A percentile compares a stretch with the other conserved stretches of the same genome.
These are phyloP conservation scores for Xylaria telfairii DNA, from an alignment of 495 filamentous ascomycete species.

Conservation along the genomic window DNA sequence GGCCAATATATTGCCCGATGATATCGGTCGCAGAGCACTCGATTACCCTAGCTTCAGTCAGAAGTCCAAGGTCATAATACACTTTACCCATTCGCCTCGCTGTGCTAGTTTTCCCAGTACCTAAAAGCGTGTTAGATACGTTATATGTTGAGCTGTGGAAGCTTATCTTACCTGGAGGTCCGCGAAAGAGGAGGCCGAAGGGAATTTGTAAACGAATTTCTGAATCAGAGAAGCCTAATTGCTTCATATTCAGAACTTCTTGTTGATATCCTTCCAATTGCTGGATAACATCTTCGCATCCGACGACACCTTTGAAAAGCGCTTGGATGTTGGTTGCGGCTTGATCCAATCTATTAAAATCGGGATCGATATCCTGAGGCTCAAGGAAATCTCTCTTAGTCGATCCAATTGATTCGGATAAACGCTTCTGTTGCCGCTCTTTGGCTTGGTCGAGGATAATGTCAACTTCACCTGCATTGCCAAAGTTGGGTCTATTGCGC, in stretches of 20 bases:
- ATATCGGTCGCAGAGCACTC: constrained; percentile 68
- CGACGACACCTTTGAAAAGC: constrained; percentile 71
- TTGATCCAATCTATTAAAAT: constrained; percentile 63
- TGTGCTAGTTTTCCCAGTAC: constrained; percentile 78
- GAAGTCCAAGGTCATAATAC: constrained; percentile 73
- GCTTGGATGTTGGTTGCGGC: constrained; percentile 57
- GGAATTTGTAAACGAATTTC: constrained; percentile 58
- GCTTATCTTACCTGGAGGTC: constrained; percentile 41
- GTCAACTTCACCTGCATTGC: constrained; percentile 70
- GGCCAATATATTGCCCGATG: constrained; percentile 66
- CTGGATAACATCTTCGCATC: constrained; percentile 65
- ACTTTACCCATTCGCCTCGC: constrained; percentile 75
- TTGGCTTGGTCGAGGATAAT: constrained; percentile 68
- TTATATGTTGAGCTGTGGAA: constrained; percentile 30
- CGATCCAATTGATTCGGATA: constrained; percentile 35
- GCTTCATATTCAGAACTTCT: constrained; percentile 58
- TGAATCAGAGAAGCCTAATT: constrained; percentile 63
- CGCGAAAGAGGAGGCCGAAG: constrained; percentile 53
- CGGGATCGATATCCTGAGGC: constrained; percentile 70
- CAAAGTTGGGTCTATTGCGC: constrained; percentile 63
- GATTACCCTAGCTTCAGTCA: constrained; percentile 59
- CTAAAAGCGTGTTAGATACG: constrained; percentile 34
- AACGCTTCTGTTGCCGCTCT: constrained; percentile 59
- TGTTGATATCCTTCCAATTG: constrained; percentile 67
- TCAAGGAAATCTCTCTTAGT: constrained; percentile 50